Conservation (phyloP, 2,329 filamentous ascomycete genomes). For the Colletotrichum nymphaeae region DNA sequence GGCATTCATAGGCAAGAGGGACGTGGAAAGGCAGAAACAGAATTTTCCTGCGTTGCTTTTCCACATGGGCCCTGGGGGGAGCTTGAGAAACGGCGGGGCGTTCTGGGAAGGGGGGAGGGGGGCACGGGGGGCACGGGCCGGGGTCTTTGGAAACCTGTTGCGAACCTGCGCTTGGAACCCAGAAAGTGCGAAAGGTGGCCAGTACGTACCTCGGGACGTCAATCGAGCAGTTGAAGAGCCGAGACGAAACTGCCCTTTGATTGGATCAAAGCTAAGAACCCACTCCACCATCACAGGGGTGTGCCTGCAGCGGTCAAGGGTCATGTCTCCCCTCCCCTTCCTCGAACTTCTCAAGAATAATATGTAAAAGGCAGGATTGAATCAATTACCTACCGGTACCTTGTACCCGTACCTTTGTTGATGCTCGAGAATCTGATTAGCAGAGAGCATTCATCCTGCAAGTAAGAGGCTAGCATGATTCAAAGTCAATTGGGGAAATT, state of each 20-base stretch:
- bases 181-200: neutral
- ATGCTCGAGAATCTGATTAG: no score
- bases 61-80: neutral
- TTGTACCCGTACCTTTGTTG: no score
- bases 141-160: slow-evolving; percentile 12
- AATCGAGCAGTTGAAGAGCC: slow-evolving; percentile 5
- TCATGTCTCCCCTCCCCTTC: neutral
- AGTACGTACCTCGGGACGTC: neutral
- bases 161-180: neutral
- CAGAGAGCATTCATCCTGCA: no score
- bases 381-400: no score
- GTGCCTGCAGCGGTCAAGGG: slow-evolving; percentile 16
- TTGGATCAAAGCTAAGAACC: neutral
- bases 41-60: slow-evolving; percentile 23
- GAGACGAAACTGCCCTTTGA: neutral
- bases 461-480: no score
- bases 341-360: neutral
- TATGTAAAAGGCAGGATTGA: no score
- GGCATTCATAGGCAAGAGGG: slow-evolving; percentile 12
- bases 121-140: slow-evolving; percentile 9
- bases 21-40: slow-evolving; percentile 18
- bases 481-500: no score
- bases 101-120: slow-evolving; percentile 13
- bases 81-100: neutral
- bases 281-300: neutral